Conservation (phyloP, 78 protist genomes). For the Dictyostelium citrinum region DNA sequence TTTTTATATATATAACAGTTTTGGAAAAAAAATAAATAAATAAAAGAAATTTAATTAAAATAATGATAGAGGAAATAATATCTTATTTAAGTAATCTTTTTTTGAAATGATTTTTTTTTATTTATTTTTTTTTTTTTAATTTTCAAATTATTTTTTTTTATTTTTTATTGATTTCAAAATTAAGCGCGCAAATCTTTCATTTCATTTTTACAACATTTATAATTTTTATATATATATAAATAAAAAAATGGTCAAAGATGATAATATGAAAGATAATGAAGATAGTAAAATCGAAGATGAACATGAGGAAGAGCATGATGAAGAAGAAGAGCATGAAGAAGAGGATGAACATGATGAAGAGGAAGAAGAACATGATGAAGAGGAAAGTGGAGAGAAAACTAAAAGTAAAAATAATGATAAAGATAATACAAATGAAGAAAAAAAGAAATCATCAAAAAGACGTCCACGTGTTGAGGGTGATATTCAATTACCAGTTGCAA, state of each 20-base stretch:
- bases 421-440: not conserved
- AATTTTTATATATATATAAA: too few species aligned
- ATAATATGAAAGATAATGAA: conserved; percentile 12
- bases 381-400: not conserved
- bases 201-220: too few species aligned
- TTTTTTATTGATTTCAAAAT: too few species aligned
- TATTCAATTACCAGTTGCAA: conserved; percentile 35
- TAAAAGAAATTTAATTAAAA: too few species aligned
- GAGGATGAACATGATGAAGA: conserved; percentile 5
- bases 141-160: too few species aligned
- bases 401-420: not conserved
- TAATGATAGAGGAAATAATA: too few species aligned
- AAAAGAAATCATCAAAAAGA: not conserved
- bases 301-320: not conserved
- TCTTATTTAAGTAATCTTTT: too few species aligned
- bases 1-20: too few species aligned
- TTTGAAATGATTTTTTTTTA: too few species aligned
- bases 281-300: not conserved
- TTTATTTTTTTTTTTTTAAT: too few species aligned
- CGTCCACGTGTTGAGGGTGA: not conserved
- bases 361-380: conserved; percentile 24
- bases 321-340: conserved; percentile 1
- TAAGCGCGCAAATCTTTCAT: too few species aligned
- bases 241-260: conserved; percentile 14
- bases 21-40: too few species aligned